Percentiles rank a stretch among this genome's conserved stretches.
These are phyloP conservation scores for Microdochium nivale DNA, from an alignment of 2,329 filamentous ascomycete species.

Conservation along the genomic window DNA sequence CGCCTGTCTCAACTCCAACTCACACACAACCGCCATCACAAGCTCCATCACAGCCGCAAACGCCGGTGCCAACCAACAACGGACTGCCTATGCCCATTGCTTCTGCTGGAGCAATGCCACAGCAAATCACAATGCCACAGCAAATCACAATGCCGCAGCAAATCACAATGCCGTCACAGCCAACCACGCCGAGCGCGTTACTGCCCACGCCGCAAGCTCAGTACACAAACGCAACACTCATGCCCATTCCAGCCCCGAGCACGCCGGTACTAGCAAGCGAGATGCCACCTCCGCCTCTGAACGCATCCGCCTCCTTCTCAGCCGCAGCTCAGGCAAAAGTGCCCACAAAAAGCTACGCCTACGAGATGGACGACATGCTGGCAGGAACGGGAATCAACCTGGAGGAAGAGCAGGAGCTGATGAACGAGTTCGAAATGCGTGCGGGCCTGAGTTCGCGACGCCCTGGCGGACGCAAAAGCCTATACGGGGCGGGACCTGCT, in stretches of 20 bases:
- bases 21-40: slow-evolving; percentile 19
- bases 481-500: slow-evolving; percentile 57
- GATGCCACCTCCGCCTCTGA: slow-evolving; percentile 21
- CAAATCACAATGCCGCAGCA: slow-evolving; percentile 10
- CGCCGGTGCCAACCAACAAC: slow-evolving; percentile 7
- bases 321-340: slow-evolving; percentile 20
- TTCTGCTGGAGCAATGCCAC: slow-evolving; percentile 9
- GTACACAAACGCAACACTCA: slow-evolving; percentile 19
- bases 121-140: slow-evolving; percentile 9
- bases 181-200: slow-evolving; percentile 9
- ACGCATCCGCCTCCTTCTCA: slow-evolving; percentile 10
- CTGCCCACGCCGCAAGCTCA: slow-evolving; percentile 4
- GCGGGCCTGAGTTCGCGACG: slow-evolving; percentile 47
- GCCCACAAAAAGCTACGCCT: slow-evolving; percentile 55
- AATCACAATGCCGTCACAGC: slow-evolving; percentile 9
- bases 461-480: slow-evolving; percentile 44
- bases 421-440: slow-evolving; percentile 55
- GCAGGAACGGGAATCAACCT: slow-evolving; percentile 81
- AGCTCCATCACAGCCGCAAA: slow-evolving; percentile 26
- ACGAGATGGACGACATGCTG: slow-evolving; percentile 77
- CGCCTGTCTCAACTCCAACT: slow-evolving; percentile 11
- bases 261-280: slow-evolving; percentile 14
- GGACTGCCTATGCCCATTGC: slow-evolving; percentile 13
- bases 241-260: slow-evolving; percentile 9
- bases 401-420: slow-evolving; percentile 74